Percentiles rank a stretch among this genome's conserved stretches.
These are phyloP conservation scores for Cystobasidium sp. DNA, from an alignment of 1,284 basidiomycete genomes.

Conservation along the genomic window DNA sequence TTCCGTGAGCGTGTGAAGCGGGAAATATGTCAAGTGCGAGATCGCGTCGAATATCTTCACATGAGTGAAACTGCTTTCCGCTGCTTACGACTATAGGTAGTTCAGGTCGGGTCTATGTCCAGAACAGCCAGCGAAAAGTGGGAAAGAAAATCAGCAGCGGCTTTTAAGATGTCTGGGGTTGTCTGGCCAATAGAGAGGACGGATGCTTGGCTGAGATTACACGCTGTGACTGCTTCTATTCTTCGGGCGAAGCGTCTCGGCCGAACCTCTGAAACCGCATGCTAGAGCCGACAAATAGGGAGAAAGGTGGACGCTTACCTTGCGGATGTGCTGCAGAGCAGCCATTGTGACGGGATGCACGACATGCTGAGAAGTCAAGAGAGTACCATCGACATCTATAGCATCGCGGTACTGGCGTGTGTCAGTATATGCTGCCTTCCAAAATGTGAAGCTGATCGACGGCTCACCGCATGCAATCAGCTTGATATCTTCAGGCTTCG, in stretches of 20 bases:
- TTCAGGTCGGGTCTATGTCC: slow-evolving; percentile 22
- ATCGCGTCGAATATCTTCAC: slow-evolving; percentile 36
- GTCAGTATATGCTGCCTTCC: not conserved
- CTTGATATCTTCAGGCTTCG: slow-evolving; percentile 32
- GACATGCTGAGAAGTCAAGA: slow-evolving; percentile 36
- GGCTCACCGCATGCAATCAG: slow-evolving; percentile 38
- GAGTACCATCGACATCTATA: slow-evolving; percentile 44
- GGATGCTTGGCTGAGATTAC: too few species aligned
- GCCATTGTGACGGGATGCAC: slow-evolving; percentile 37
- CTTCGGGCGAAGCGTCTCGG: too few species aligned
- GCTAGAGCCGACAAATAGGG: too few species aligned
- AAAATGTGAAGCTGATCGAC: not conserved
- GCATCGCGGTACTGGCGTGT: not conserved
- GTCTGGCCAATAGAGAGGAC: too few species aligned
- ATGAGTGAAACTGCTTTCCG: slow-evolving; percentile 43
- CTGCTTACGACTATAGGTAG: slow-evolving; percentile 43
- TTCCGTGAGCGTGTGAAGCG: slow-evolving; percentile 44
- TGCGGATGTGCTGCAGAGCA: slow-evolving; percentile 40
- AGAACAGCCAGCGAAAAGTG: not conserved
- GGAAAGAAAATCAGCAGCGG: not conserved
- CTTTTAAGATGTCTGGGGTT: not conserved
- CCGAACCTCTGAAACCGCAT: not conserved
- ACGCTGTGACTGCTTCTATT: too few species aligned
- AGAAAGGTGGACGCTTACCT: slow-evolving; percentile 16
- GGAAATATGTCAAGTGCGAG: slow-evolving; percentile 33